Evolutionary conservation across 148 eudicot species (phyloP).

Genomic region (Cornus florida): DNA sequence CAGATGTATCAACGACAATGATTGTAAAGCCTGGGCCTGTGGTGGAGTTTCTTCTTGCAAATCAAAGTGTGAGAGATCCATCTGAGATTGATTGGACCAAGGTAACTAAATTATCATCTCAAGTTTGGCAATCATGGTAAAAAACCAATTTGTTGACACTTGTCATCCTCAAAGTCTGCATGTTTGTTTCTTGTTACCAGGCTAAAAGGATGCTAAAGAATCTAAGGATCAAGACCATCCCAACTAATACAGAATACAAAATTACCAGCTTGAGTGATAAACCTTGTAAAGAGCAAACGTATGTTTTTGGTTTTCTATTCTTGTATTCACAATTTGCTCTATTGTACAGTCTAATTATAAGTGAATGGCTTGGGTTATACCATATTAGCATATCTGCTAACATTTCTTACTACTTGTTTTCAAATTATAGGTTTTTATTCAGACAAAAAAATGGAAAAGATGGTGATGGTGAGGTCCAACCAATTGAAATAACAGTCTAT

Average conservation of each 20-base stretch:
- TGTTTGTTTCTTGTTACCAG: conserved; percentile 23
- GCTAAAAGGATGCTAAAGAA: conserved; percentile 59
- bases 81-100: conserved; percentile 43
- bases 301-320: not conserved
- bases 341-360: too few relatives aligned
- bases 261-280: conserved; percentile 57
- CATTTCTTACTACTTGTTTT: too few relatives aligned
- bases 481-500: too few relatives aligned
- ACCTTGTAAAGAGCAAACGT: conserved; percentile 42
- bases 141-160: too few relatives aligned
- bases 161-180: not conserved
- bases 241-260: conserved; percentile 54
- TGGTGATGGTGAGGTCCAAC: too few relatives aligned
- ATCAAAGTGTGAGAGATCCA: conserved; percentile 47
- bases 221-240: conserved; percentile 39
- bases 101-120: conserved; percentile 20
- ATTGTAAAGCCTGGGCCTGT: conserved; percentile 44
- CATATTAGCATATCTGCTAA: too few relatives aligned
- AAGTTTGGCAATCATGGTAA: not conserved
- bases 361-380: too few relatives aligned
- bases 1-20: conserved; percentile 47
- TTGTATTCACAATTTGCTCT: too few relatives aligned
- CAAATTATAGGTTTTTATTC: too few relatives aligned
- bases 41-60: conserved; percentile 36
- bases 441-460: too few relatives aligned